Evolutionary conservation across 495 filamentous ascomycete genomes (phyloP), one percentile per base, ranked within the genome.

Genomic region (Aspergillus cavernicola): DNA sequence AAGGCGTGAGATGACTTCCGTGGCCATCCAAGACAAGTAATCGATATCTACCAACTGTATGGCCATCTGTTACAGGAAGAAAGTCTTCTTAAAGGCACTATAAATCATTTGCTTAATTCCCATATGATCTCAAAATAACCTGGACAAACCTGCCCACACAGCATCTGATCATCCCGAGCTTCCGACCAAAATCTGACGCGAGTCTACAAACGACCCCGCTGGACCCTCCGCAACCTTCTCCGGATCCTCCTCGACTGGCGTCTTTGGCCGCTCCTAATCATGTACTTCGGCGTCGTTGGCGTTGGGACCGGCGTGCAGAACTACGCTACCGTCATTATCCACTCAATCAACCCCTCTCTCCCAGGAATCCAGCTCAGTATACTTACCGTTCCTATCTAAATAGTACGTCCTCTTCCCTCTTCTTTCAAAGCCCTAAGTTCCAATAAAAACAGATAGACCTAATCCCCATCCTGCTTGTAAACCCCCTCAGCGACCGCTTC

Each of bases 221-320:
- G 91, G 91, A 81, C 73, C 11, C 35, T 86, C 32, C 77, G 68
- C 38, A 88, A 95, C 53, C 73, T 96, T 3, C 65, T 72, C 12
- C 64, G 72, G 28, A 85, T 95, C 3, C 69, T 95, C 19, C 72
- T 83, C 35, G 90, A 96, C 66, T 95, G 90, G 90, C 80, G 89
- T 3, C 69, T 95, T 15, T 95, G 87, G 85, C 90, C 90, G 0
- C 66, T 96, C 47, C 75, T 86, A 8, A 59, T 92, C 32, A 95
- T 95, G 91, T 96, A 96, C 67, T 95, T 96, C 67, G 90, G 90
- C 13, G 90, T 95, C 8, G 90, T 96, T 4, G 90, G 90, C 24
- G 90, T 95, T 6, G 90, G 90, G 1, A 93, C 93, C 46, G 90
- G 90, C 35, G 86, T 89, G 3, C 90, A 95, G 70, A 81, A 85